Evolutionary conservation across 2,329 filamentous ascomycete species (phyloP).

Genomic region (Hypoxylon sp.): DNA sequence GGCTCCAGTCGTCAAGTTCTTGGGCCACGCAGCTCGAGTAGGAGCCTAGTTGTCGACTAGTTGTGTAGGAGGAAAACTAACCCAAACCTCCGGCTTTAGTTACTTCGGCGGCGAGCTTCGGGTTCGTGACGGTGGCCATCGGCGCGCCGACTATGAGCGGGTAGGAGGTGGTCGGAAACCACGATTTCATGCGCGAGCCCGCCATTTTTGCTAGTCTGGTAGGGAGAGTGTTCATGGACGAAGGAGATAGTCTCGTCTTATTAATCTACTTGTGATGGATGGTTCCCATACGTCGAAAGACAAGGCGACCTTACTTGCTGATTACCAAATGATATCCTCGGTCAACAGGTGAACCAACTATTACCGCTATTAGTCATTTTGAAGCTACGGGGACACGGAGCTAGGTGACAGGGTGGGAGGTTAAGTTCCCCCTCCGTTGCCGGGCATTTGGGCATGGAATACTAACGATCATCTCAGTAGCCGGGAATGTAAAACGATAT

Average conservation of each 20-base stretch:
- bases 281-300: constrained; percentile 15
- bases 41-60: not conserved
- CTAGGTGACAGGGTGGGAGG: constrained; percentile 5
- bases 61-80: constrained; percentile 36
- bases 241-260: not conserved
- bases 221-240: constrained; percentile 18
- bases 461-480: not conserved
- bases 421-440: constrained; percentile 1
- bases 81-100: constrained; percentile 57
- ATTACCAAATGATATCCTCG: not conserved
- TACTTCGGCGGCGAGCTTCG: constrained; percentile 55
- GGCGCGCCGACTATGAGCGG: constrained; percentile 58
- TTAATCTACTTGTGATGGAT: not conserved
- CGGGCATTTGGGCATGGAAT: constrained; percentile 9
- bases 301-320: not conserved
- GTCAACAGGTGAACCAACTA: not conserved
- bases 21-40: not conserved
- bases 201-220: constrained; percentile 35
- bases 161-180: constrained; percentile 53
- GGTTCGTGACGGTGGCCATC: constrained; percentile 55
- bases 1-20: not conserved
- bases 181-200: constrained; percentile 46
- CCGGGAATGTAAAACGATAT: not conserved
- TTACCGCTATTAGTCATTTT: not conserved
- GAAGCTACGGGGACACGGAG: constrained; percentile 26